Evolutionary conservation across 2,329 filamentous ascomycete species (phyloP), one percentile per base, ranked within the genome.

Genomic region (Pseudocercospora musae): DNA sequence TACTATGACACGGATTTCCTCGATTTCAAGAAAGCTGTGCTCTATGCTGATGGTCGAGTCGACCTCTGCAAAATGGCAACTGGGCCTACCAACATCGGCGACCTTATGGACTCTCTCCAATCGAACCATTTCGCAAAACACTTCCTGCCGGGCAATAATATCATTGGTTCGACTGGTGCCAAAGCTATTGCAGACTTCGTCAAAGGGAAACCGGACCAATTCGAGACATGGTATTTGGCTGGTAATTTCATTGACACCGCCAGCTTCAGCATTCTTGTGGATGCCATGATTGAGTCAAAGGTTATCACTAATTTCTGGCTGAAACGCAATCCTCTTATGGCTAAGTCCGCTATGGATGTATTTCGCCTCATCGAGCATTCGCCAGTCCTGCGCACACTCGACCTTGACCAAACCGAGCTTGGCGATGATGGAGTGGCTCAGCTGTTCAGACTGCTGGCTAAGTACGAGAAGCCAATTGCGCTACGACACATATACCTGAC

Each of bases 61-160:
- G 82, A 85, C 67, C 77, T 85, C 2, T 84, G 82, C 75, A 84
- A 84, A 73, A 82, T 82, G 77, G 82, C 82, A 3, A 78, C 84
- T 42, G 83, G 82, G 1, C 82, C 82, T 9, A 77, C 78, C 18
- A 79, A 83, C 56, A 83, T 84, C 63, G 76, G 75, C 27, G 73
- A 75, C n/a, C 72, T 85, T 50, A 82, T 85, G 77, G 71, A 80
- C 48, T 80, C 78, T 57, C 73, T 85, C 63, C 77, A 78, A 50
- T 68, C 73, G 2, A 84, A 84, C 66, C 70, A 71, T 18, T 81
- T 81, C 68, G 77, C 84, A 54, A 76, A 74, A 37, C 82, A 84
- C 63, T 83, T 85, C 68, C 72, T 85, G 52, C 73, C 84, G 40
- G 82, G 82, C 8, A 84, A 85, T 70, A 85, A 84, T 59, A 81